Conservation (phyloP, 176 grass and related monocot species). For the Hsuehochloa calcarea region DNA sequence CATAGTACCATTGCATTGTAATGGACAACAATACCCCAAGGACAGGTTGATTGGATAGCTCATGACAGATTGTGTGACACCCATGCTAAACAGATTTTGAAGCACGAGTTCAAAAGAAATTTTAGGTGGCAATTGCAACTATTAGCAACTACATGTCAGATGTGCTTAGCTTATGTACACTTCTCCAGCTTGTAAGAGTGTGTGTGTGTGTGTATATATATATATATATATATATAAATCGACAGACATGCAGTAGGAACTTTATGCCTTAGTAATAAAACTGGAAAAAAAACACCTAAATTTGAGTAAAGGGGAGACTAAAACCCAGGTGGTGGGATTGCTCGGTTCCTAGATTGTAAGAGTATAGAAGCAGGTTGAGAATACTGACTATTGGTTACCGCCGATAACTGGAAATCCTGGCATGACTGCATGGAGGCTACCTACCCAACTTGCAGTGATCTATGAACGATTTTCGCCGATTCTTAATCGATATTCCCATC, state of each 20-base stretch:
- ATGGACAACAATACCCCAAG: slow-evolving; percentile 41
- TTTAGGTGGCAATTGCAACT: background rate
- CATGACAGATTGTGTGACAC: slow-evolving; percentile 33
- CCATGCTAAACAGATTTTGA: slow-evolving; percentile 31
- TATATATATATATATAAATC: too few relatives aligned
- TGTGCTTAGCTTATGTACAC: background rate
- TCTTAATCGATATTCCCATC: background rate
- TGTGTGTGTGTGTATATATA: too few relatives aligned
- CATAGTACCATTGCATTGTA: slow-evolving; percentile 36
- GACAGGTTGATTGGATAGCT: slow-evolving; percentile 48
- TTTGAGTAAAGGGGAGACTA: too few relatives aligned
- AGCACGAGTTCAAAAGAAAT: background rate
- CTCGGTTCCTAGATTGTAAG: background rate
- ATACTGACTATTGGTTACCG: background rate
- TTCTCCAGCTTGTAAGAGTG: background rate
- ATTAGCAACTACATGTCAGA: background rate
- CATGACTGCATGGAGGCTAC: background rate
- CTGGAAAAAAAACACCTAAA: too few relatives aligned
- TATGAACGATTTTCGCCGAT: background rate
- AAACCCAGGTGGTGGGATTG: too few relatives aligned
- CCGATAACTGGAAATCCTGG: background rate
- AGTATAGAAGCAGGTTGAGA: background rate
- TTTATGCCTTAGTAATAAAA: too few relatives aligned
- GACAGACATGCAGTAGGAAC: too few relatives aligned
- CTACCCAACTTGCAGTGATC: background rate